These are phyloP conservation scores for Patellifolia procumbens DNA, from an alignment of 179 eudicot species.

Conservation along the genomic window DNA sequence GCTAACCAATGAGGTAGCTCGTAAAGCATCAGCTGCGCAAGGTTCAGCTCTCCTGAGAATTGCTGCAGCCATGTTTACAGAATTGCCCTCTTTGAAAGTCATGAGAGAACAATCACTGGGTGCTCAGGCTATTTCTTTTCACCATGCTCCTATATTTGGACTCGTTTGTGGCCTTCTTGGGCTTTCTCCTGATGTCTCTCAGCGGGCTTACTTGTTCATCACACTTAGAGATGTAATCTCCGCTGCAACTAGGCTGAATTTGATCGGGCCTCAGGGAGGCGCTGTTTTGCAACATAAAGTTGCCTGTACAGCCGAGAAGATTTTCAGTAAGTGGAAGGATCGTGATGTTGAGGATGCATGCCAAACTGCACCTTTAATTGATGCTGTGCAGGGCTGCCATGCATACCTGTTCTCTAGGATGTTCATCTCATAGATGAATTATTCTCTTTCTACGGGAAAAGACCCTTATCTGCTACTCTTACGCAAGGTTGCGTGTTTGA, in stretches of 20 bases:
- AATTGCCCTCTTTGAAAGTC: slow-evolving; percentile 58
- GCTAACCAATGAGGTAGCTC: slow-evolving; percentile 69
- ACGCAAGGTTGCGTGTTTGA: too few species aligned
- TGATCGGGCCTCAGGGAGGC: slow-evolving; percentile 82
- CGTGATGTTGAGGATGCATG: slow-evolving; percentile 76
- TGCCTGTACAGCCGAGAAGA: slow-evolving; percentile 57
- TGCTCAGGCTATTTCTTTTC: slow-evolving; percentile 42
- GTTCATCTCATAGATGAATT: slow-evolving; percentile 61
- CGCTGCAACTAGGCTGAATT: slow-evolving; percentile 83
- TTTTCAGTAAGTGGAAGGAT: slow-evolving; percentile 64
- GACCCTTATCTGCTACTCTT: too few species aligned
- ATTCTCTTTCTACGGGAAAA: not conserved
- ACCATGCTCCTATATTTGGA: slow-evolving; percentile 90
- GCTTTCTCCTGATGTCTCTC: slow-evolving; percentile 48
- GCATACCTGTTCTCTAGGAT: slow-evolving; percentile 77
- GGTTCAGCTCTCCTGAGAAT: slow-evolving; percentile 84
- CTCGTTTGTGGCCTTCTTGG: slow-evolving; percentile 77
- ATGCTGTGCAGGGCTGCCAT: slow-evolving; percentile 87
- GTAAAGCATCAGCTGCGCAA: slow-evolving; percentile 82
- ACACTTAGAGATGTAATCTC: slow-evolving; percentile 78
- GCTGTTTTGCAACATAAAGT: slow-evolving; percentile 75
- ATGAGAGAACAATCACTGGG: slow-evolving; percentile 59
- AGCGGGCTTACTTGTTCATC: slow-evolving; percentile 70
- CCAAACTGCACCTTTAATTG: slow-evolving; percentile 75
- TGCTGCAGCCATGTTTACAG: slow-evolving; percentile 68